phyloP scores from a whole-genome alignment of 2,329 filamentous ascomycete genomes.

The Xylaria sp. region DNA sequence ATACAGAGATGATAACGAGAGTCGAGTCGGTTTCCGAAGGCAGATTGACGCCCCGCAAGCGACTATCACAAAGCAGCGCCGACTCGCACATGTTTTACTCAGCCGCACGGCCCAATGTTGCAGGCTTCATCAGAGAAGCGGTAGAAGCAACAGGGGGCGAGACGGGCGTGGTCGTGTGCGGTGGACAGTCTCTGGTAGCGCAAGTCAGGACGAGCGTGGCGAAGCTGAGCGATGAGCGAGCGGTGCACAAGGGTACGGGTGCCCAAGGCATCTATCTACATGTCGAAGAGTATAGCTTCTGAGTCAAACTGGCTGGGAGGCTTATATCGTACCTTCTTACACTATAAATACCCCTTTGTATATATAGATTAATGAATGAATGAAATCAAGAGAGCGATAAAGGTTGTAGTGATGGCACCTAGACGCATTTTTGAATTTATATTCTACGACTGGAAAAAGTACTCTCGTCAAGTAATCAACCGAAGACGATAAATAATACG shows the following conservation, averaged over 20 bases:
- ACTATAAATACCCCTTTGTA: background rate
- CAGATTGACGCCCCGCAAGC: conserved; percentile 24
- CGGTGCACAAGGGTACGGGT: conserved; percentile 68
- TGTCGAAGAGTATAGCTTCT: conserved; percentile 66
- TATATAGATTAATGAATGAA: background rate
- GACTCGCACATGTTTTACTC: conserved; percentile 54
- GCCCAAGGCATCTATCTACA: conserved; percentile 67
- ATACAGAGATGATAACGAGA: conserved; percentile 29
- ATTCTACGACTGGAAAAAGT: too few species aligned
- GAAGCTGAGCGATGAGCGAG: conserved; percentile 63
- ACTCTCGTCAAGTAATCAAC: too few species aligned
- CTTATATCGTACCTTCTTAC: background rate
- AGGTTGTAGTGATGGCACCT: too few species aligned
- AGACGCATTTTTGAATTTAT: too few species aligned
- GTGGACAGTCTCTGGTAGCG: conserved; percentile 60
- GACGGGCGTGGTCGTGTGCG: conserved; percentile 66
- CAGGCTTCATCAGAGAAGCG: conserved; percentile 55
- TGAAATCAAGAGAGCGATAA: too few species aligned
- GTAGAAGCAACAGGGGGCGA: conserved; percentile 65
- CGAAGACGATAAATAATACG: too few species aligned
- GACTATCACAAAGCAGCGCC: conserved; percentile 36
- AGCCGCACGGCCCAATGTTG: conserved; percentile 56
- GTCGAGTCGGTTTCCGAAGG: conserved; percentile 34
- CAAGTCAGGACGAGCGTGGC: conserved; percentile 61
- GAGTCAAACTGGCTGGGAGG: background rate